Base-by-base conservation (phyloP, 2,329 filamentous ascomycete genomes). In the Stenocarpella maydis region DNA sequence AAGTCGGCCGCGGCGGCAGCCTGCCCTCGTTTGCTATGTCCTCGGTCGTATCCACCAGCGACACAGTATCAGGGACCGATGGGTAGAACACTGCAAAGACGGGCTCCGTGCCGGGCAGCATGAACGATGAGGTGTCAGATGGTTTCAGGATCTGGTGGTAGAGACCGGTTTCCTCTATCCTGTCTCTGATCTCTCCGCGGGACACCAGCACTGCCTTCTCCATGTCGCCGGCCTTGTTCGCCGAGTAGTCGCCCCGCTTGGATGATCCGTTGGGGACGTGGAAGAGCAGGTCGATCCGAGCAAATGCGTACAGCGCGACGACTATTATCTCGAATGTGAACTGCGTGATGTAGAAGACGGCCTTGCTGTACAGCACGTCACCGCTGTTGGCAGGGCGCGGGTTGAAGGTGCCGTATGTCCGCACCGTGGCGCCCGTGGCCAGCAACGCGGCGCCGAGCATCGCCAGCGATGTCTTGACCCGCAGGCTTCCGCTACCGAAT, bases 341-440 rank as follows among this genome's bases (percentile, higher is more conserved):
- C 43, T 74, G 72, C 43, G 80, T 80, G 24, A 75, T 72, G 71
- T 82, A 82, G 65, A 82, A 80, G 0, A 76, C 76, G 2, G 75
- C 69, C 49, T 76, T 79, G 65, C 75, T 73, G 43, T 77, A 81
- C 71, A 80, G 73, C 12, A 77, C 73, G 5, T 75, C 76, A 26
- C 76, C 24, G 6, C 50, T 68, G 10, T 71, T 53, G 0, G 71
- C 74, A 5, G 72, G 72, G 10, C 75, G 74, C 4, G 76, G 65
- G 53, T 75, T 74, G 68, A 75, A 76, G 14, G 73, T 31, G 4
- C 72, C 72, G 17, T 78, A 78, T 1, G 76, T 37, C 47, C 75
- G 72, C 31, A 76, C 67, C 6, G 68, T 71, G 1, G 73, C 73
- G 3, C 76, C 76, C 4, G 72, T 65, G 8, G 71, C 67, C 45